Base-by-base conservation (phyloP, 257 asterid genomes). In the Galeopsis tetrahit region DNA sequence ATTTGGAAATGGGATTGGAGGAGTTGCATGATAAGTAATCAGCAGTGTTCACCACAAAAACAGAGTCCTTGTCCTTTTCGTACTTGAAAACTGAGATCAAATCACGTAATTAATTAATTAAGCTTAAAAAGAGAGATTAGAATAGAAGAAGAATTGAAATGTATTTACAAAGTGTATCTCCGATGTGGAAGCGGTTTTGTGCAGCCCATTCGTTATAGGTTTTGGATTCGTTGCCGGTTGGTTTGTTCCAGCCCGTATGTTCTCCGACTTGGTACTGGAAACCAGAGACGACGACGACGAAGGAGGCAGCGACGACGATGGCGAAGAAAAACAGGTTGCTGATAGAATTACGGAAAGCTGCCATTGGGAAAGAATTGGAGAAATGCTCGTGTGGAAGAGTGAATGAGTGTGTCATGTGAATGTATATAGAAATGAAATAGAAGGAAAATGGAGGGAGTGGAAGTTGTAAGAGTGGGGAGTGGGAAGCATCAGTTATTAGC, bases 131-230 rank as follows among this genome's bases (percentile, higher is more conserved):
- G n/a, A 10, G 13, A n/a, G 3, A 51, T 36, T 10, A 8, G 0
- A 21, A 9, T 7, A 0, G 10, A 9, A 9, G 38, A 31, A 6
- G 5, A 13, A 49, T 39, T 15, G 5, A 42, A 8, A 1, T 42
- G 4, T 21, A 60, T 85, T 85, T 78, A 88, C 96, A 43, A 73
- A 92, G 60, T 8, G 89, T 21, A 53, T 92, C 96, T 21, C 96
- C 87, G 59, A 92, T 71, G 53, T 59, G 90, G 83, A 92, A 89
- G 9, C 97, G 64, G 79, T 82, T 85, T 69, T 63, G 79, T 4
- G 90, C 77, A 15, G 97, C 97, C 97, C 97, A 92, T 33, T 88
- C 82, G 33, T 89, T 89, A 36, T 92, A 92, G 0, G 93, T 80
- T 36, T 86, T 84, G 10, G 92, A 79, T 49, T 86, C 90, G 7